Base-by-base conservation (phyloP, 345 rosid species). In the Euphorbia pulcherrima region DNA sequence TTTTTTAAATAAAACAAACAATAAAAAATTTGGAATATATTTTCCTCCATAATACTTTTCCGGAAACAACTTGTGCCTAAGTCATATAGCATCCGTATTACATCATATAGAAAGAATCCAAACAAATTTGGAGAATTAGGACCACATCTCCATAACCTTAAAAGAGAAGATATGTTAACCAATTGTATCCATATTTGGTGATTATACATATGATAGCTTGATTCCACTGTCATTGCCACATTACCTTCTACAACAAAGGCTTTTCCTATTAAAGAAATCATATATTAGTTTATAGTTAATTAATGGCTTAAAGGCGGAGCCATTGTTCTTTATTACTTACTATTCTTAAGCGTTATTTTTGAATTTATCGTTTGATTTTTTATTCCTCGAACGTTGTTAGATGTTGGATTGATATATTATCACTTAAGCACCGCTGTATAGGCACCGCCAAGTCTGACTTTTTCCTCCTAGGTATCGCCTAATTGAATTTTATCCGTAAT, bases 91-190 rank as follows among this genome's bases (percentile, higher is more conserved):
- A 20, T 52, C 56, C 8, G 1, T 8, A 48, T 16, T 17, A 48
- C 52, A 48, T 48, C n/a, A 20, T 52, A 9, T 1, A 52, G 8
- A 41, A 41, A 41, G 47, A 41, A 41, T 7, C 13, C 47, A 41
- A 8, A 41, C 4, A 14, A 41, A 41, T 9, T 41, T 41, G 47
- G 2, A 41, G 47, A 52, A 1, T 46, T 9, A 48, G 56, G 68
- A 64, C 44, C 68, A 28, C 56, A 47, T 28, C 27, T 47, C 68
- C 56, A 47, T n/a, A 28, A 28, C 33, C 57, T 28, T 63, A 28
- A 47, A 63, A 50, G 24, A 46, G 2, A 20, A 29, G 0, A 5
- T 27, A 28, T 28, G 20, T 17, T 46, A 64, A 28, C 56, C 37
- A 64, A 46, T 46, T 8, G 39, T 2, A 46, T 23, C 8, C 10